Conservation (phyloP, 2,329 filamentous ascomycete species). For the Botrytis byssoidea region DNA sequence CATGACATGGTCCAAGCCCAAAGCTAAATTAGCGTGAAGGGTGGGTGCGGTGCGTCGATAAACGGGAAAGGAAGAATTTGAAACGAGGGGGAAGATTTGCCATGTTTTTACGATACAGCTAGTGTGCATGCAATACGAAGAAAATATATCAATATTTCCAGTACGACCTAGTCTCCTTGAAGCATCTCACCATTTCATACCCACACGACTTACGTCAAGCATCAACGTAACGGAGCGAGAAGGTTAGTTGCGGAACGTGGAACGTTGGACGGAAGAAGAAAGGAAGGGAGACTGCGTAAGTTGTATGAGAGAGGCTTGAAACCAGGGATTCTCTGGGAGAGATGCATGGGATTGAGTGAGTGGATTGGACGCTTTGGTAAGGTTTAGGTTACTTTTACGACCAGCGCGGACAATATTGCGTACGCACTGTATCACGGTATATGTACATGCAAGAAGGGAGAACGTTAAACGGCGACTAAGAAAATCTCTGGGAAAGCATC, state of each 20-base stretch:
- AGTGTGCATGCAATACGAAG: neutral
- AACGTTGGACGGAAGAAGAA: conserved; percentile 12
- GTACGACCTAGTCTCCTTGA: neutral
- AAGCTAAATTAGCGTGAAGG: conserved; percentile 2
- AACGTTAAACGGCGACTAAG: conserved; percentile 18
- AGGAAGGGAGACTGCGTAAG: conserved; percentile 10
- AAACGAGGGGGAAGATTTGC: conserved; percentile 14
- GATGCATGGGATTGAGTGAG: neutral
- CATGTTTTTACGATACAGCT: neutral
- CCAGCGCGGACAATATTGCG: neutral
- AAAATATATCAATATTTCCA: neutral
- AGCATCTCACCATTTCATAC: neutral
- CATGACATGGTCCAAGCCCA: neutral
- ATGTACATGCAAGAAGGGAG: conserved; percentile 12
- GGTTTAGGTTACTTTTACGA: neutral
- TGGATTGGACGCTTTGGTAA: neutral
- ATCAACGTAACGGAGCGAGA: neutral
- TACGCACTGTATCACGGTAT: neutral
- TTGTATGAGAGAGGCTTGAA: neutral
- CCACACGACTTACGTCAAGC: neutral
- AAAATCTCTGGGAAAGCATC: neutral
- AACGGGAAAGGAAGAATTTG: conserved; percentile 15
- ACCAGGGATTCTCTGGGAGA: neutral
- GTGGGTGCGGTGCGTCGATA: neutral
- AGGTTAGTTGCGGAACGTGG: conserved; percentile 5